These are phyloP conservation scores for Diaporthe sp. DNA, from an alignment of 2,329 filamentous ascomycete genomes.

Conservation along the genomic window DNA sequence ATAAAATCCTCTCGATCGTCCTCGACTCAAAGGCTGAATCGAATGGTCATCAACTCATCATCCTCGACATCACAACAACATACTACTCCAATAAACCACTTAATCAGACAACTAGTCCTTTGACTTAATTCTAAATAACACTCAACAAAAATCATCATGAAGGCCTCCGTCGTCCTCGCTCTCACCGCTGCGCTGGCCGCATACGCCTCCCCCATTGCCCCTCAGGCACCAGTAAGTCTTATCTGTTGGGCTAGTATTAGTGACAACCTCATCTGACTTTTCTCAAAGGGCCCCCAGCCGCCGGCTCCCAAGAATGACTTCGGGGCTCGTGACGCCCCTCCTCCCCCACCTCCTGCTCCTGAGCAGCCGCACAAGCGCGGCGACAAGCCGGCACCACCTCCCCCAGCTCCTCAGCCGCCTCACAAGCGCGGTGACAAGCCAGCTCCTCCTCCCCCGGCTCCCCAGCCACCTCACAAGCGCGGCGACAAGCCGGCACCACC, in stretches of 20 bases:
- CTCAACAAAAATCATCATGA: conserved; percentile 12
- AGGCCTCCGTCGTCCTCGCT: conserved; percentile 20
- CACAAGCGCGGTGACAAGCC: not conserved
- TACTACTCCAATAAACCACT: not conserved
- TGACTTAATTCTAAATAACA: not conserved
- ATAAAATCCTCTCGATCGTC: not conserved
- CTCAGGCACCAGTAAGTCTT: conserved; percentile 5
- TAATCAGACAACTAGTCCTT: not conserved
- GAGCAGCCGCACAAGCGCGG: not conserved
- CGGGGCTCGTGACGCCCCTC: not conserved
- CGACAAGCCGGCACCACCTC: not conserved
- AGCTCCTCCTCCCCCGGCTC: not conserved
- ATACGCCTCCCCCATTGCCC: conserved; percentile 8
- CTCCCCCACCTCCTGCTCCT: not conserved
- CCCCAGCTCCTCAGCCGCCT: not conserved
- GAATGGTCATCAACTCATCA: not conserved
- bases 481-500: not conserved
- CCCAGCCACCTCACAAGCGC: not conserved
- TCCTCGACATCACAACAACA: not conserved
- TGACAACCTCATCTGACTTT: not conserved
- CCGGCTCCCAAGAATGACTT: not conserved
- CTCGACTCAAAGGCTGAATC: not conserved
- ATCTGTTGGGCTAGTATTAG: not conserved
- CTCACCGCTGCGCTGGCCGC: conserved; percentile 21
- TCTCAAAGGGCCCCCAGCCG: conserved; percentile 5